Base-by-base conservation (phyloP, 495 filamentous ascomycete genomes). In the Xylaria nigripes region DNA sequence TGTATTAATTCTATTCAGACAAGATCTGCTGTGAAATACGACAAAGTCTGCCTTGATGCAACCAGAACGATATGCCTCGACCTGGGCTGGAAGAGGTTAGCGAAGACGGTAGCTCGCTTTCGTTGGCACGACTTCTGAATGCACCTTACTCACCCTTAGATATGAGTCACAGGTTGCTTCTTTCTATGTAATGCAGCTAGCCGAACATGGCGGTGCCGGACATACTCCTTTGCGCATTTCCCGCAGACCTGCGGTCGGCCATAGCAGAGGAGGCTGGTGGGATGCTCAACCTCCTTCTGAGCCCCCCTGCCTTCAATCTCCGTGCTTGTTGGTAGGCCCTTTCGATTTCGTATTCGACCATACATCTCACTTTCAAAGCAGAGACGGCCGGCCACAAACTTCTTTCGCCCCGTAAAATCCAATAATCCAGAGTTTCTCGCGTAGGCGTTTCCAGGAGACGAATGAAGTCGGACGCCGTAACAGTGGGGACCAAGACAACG, bases 301-400 rank as follows among this genome's bases (percentile, higher is more conserved):
- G 55, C 1, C 68, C 75, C 22, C 70, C 71, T 2, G 76, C 75
- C 56, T 80, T 79, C 22, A 74, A 60, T 45, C 87, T 72, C 52
- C 90, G 68, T 0, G 91, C 86, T 52, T 83, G 70, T 68, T 94
- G 88, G 70, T 94, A 95, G 0, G 86, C 82, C 45, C 83, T 70
- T 64, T 96, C 91, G 18, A 96, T 71, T 63, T 93, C 89, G 45
- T 88, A 84, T 67, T 97, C 92, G 13, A 96, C 76, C 18, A 84
- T 86, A 62, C 89, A 90, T n/a, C 92, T 73, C 6, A 95, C 82
- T 61, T 83, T 86, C 50, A 97, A 71, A 13, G 90, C 88, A 24
- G 81, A 81, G 42, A 95, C 80, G n/a, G 89, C 88, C 3, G 92
- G 92, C 92, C 92, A 97, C 0, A 95, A 89, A 50, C 86, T 89